phyloP scores from a whole-genome alignment of 345 rosid genomes.

The Geranium rotundifolium region DNA sequence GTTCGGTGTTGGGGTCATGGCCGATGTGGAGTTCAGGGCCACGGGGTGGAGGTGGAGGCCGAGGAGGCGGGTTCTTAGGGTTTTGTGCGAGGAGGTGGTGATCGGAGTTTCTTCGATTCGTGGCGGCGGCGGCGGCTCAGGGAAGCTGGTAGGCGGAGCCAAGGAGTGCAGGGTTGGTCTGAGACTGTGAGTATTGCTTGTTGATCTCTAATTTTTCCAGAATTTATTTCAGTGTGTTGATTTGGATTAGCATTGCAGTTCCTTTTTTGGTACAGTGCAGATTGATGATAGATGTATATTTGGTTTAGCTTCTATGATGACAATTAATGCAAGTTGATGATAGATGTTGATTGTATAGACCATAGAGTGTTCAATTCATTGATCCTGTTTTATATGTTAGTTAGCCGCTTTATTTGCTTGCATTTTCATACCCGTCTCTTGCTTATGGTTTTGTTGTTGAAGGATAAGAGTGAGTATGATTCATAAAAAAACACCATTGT shows the following conservation, averaged over 20 bases:
- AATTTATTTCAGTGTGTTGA: neutral
- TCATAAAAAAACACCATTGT: too few relatives aligned
- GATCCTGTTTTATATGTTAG: neutral
- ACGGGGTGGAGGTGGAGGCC: conserved; percentile 38
- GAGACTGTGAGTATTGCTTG: conserved; percentile 8
- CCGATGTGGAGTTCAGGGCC: conserved; percentile 33
- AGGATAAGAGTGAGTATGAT: neutral
- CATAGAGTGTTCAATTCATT: neutral
- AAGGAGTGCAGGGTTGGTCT: conserved; percentile 26
- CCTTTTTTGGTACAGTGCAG: neutral
- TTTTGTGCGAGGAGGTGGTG: conserved; percentile 29
- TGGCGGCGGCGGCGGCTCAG: conserved; percentile 24
- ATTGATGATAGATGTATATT: too few relatives aligned
- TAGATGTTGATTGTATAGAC: too few relatives aligned
- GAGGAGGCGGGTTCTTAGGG: conserved; percentile 33
- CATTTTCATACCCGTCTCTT: neutral
- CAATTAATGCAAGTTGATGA: neutral
- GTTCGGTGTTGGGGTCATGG: conserved; percentile 33
- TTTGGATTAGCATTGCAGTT: neutral
- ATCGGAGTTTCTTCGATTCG: conserved; percentile 21
- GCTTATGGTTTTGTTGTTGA: neutral
- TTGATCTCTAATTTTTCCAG: neutral
- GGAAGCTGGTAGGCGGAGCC: conserved; percentile 41
- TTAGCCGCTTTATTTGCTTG: neutral
- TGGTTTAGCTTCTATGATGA: neutral